Evolutionary conservation across 169 alveolate species (phyloP).

Genomic region (Cryptosporidium bovis): DNA sequence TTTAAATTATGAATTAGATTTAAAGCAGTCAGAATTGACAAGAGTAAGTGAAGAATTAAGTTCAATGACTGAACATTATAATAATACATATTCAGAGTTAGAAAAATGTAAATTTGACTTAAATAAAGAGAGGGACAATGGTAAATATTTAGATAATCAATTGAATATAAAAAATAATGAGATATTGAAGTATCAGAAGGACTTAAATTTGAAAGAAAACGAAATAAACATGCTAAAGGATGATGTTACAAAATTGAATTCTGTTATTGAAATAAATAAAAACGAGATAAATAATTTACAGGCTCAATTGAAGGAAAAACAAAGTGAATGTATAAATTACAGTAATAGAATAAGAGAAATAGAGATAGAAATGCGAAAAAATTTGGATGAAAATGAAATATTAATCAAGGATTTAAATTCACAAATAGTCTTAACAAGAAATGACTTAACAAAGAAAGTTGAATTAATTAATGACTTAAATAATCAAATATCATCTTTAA

Average conservation of each 20-base stretch:
- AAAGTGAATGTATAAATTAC: conserved; percentile 48
- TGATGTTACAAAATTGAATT: conserved; percentile 23
- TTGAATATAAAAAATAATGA: conserved; percentile 16
- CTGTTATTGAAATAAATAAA: conserved; percentile 11
- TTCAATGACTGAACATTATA: conserved; percentile 5
- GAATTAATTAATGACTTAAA: conserved; percentile 52
- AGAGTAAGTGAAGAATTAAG: conserved; percentile 12
- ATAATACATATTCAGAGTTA: conserved; percentile 18
- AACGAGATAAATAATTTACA: conserved; percentile 16
- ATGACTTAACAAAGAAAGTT: conserved; percentile 56
- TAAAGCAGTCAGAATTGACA: conserved; percentile 5
- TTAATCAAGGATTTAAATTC: conserved; percentile 51
- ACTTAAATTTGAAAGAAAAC: conserved; percentile 20
- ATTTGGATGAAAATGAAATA: conserved; percentile 39
- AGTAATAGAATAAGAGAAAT: conserved; percentile 32
- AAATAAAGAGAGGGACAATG: conserved; percentile 7
- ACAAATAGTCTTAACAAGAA: conserved; percentile 20
- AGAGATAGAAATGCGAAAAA: conserved; percentile 51
- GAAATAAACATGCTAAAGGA: conserved; percentile 31
- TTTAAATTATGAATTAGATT: conserved; percentile 37
- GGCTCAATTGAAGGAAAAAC: conserved; percentile 21
- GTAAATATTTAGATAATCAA: conserved; percentile 31
- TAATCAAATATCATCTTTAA: conserved; percentile 12
- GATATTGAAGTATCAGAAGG: conserved; percentile 9
- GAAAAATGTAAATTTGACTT: conserved; percentile 58